These are phyloP conservation scores for Gaeumannomyces sp. DNA, from an alignment of 2,329 filamentous ascomycete genomes.

Conservation along the genomic window DNA sequence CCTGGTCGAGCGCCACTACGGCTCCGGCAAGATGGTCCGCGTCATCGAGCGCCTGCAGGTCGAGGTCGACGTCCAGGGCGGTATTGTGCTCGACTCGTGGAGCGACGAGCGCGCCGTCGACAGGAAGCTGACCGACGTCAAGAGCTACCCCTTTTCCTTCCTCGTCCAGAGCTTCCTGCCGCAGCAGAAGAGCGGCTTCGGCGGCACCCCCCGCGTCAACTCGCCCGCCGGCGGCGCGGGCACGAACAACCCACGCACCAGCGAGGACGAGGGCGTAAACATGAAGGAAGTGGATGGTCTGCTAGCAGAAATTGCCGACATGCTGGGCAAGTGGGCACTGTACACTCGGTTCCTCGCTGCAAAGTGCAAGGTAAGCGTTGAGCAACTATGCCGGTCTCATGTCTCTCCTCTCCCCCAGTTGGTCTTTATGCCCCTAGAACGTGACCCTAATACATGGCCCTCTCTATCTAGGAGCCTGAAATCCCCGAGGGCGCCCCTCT, in stretches of 20 bases:
- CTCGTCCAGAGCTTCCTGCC: slow-evolving; percentile 89
- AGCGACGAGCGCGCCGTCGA: slow-evolving; percentile 81
- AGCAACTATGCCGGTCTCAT: background rate
- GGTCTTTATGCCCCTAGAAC: background rate
- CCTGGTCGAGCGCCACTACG: slow-evolving; percentile 91
- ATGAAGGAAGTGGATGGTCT: slow-evolving; percentile 94
- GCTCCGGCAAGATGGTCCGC: slow-evolving; percentile 83
- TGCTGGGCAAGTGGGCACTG: slow-evolving; percentile 89
- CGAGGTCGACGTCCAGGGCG: slow-evolving; percentile 93
- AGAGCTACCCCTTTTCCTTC: slow-evolving; percentile 96
- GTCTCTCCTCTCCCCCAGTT: no score
- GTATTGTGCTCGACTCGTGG: slow-evolving; percentile 94
- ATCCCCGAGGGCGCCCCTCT: slow-evolving; percentile 50
- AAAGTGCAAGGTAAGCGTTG: slow-evolving; percentile 67
- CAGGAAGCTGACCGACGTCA: slow-evolving; percentile 86
- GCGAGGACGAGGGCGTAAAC: slow-evolving; percentile 91
- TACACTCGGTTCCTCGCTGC: slow-evolving; percentile 84
- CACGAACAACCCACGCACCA: slow-evolving; percentile 53
- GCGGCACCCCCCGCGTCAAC: slow-evolving; percentile 60
- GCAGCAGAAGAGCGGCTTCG: slow-evolving; percentile 52
- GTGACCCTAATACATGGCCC: slow-evolving; percentile 11
- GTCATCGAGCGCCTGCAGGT: slow-evolving; percentile 90
- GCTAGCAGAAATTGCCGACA: slow-evolving; percentile 80
- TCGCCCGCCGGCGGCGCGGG: slow-evolving; percentile 63
- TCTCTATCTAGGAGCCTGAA: slow-evolving; percentile 38